Evolutionary conservation across 768 basidiomycete species (phyloP).

Genomic region (Suillus brevipes): DNA sequence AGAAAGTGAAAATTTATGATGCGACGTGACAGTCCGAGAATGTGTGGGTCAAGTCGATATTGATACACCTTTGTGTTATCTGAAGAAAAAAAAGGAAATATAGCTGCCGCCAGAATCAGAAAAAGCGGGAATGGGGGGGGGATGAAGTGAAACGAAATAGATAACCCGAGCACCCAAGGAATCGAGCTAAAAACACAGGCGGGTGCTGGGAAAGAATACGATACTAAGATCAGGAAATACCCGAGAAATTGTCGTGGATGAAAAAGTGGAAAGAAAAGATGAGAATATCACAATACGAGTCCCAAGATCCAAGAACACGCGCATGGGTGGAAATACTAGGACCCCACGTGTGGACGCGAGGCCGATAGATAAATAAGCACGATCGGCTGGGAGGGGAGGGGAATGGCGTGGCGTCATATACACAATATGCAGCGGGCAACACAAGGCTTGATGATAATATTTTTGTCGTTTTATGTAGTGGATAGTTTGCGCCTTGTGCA

Average conservation of each 20-base stretch:
- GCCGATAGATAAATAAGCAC: conserved; percentile 36
- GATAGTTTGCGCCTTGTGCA: conserved; percentile 28
- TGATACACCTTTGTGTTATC: conserved; percentile 27
- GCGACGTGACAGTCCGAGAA: conserved; percentile 34
- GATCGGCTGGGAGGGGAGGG: conserved; percentile 22
- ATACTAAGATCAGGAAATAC: conserved; percentile 23
- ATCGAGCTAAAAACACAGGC: conserved; percentile 30
- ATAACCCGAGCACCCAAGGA: conserved; percentile 20
- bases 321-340: conserved; percentile 29
- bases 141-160: conserved; percentile 16
- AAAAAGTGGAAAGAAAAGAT: conserved; percentile 8
- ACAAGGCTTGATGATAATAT: conserved; percentile 14
- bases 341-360: conserved; percentile 22
- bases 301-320: conserved; percentile 47
- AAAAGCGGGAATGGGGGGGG: conserved; percentile 2
- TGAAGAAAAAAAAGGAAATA: not conserved
- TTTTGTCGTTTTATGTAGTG: conserved; percentile 30
- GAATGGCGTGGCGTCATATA: conserved; percentile 27
- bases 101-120: not conserved
- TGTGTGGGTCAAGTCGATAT: conserved; percentile 31
- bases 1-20: conserved; percentile 24
- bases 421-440: conserved; percentile 33
- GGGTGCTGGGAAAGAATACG: conserved; percentile 21
- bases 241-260: conserved; percentile 14
- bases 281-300: conserved; percentile 27